Percentiles rank a stretch among this genome's conserved stretches.
phyloP scores from a whole-genome alignment of 2,329 filamentous ascomycete genomes.

The Ceratocystiopsis sp. region DNA sequence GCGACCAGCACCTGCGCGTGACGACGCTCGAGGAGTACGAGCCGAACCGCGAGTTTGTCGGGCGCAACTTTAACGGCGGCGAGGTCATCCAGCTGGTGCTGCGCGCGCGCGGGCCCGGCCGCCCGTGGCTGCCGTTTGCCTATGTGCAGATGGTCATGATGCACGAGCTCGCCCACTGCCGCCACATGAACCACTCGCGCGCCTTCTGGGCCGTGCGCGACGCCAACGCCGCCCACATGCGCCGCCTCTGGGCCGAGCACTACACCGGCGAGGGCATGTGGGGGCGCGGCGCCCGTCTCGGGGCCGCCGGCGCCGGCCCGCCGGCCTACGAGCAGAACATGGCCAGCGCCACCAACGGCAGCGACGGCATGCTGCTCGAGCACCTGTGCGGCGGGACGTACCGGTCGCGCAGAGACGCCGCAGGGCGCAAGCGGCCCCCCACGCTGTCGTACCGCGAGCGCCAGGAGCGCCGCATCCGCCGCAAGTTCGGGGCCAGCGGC shows the following conservation, averaged over 20 bases:
- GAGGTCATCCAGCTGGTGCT: constrained; percentile 77
- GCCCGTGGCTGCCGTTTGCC: constrained; percentile 57
- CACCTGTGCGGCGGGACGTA: constrained; percentile 74
- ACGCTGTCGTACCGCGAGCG: constrained; percentile 52
- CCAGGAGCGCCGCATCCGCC: constrained; percentile 54
- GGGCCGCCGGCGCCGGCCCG: constrained; percentile 25
- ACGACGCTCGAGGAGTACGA: constrained; percentile 66
- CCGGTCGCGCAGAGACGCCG: constrained; percentile 25
- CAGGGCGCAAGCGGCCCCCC: constrained; percentile 32
- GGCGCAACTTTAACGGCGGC: constrained; percentile 79
- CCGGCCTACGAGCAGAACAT: constrained; percentile 32
- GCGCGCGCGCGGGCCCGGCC: constrained; percentile 42
- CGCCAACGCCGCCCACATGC: constrained; percentile 53
- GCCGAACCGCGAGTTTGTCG: constrained; percentile 67
- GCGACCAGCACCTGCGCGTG: constrained; percentile 44
- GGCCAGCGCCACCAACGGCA: constrained; percentile 22
- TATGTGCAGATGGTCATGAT: constrained; percentile 94
- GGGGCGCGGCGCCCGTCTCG: constrained; percentile 51
- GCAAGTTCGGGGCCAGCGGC: constrained; percentile 61
- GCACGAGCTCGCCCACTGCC: constrained; percentile 77
- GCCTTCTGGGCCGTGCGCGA: constrained; percentile 71
- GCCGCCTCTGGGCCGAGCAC: constrained; percentile 46
- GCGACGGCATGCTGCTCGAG: constrained; percentile 33
- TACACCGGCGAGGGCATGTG: constrained; percentile 76
- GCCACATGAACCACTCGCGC: constrained; percentile 78